Percentiles rank a stretch among this genome's conserved stretches.
phyloP scores from a whole-genome alignment of 139 green algal species.

The Tetradesmus obliquus region DNA sequence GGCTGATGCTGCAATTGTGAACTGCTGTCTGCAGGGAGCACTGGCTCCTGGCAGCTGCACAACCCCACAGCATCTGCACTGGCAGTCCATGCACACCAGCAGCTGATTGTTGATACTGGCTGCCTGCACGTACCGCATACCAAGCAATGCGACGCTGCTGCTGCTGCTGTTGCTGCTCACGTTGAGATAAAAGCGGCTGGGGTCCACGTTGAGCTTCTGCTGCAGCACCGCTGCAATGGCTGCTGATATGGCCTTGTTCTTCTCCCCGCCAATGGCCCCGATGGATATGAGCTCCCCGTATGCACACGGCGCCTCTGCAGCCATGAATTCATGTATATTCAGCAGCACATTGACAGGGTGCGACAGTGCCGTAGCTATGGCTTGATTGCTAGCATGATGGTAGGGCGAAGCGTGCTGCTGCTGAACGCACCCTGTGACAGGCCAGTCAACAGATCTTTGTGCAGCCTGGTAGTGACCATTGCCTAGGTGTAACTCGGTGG shows the following conservation, averaged over 20 bases:
- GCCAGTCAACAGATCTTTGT: too few relatives aligned
- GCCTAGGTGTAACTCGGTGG: too few relatives aligned
- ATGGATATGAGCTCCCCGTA: conserved; percentile 71
- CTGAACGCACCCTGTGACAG: too few relatives aligned
- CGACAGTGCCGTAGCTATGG: too few relatives aligned
- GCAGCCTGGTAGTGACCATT: too few relatives aligned
- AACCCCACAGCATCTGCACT: not conserved
- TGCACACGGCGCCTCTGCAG: conserved; percentile 65
- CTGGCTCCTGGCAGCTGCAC: not conserved
- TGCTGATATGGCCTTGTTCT: conserved; percentile 57
- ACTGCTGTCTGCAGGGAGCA: not conserved
- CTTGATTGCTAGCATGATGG: too few relatives aligned
- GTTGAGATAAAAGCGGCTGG: conserved; percentile 67
- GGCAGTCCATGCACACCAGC: not conserved
- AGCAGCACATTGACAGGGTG: conserved; percentile 39
- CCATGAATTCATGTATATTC: not conserved
- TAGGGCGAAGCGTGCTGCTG: too few relatives aligned
- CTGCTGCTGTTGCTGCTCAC: not conserved
- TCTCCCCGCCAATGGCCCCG: conserved; percentile 68
- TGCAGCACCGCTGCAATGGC: conserved; percentile 63
- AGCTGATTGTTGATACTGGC: not conserved
- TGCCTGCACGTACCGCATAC: not conserved
- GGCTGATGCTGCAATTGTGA: not conserved
- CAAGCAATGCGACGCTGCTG: not conserved
- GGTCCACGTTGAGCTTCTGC: conserved; percentile 56